Evolutionary conservation across 2,329 filamentous ascomycete species (phyloP), one percentile per base, ranked within the genome.

Genomic region (Aspergillus persii): DNA sequence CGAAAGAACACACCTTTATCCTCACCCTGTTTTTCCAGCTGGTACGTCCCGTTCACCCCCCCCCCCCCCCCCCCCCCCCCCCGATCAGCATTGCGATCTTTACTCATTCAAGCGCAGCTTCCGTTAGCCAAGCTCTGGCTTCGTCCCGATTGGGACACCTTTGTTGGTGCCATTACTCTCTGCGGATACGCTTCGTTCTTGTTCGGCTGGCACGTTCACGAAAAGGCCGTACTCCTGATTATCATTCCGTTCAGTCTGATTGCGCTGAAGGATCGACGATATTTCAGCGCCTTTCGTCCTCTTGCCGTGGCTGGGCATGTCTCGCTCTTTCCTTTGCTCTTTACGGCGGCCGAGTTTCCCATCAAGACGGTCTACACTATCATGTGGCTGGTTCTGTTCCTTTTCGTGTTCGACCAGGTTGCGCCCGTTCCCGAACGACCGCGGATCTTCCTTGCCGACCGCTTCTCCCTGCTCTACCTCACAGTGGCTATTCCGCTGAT

Each of bases 121-220:
- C 89, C 91, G 4, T 83, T 99, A 7, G 73, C 92, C 63, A 96
- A 92, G 75, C 86, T 98, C 44, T 96, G 96, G 78, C 71, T 86
- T 50, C 82, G 84, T 53, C 92, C 92, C 2, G 91, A 86, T 0
- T 96, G 92, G 91, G 90, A 96, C 62, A 89, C 85, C 57, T 98
- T 99, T 72, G 84, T 98, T 47, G 92, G 92, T 3, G 89, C 92
- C 0, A 85, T 96, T 49, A 97, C 94, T 0, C 86, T 98, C 15
- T 98, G 95, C 71, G 95, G 91, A 59, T 99, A 97, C 72, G 90
- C 94, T 0, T 97, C 94, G 0, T 99, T 99, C 78, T 83, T 99
- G 8, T 98, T 98, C 68, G 94, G 95, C 58, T 99, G 94, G 92
- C 95, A 99, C 71, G 95, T 99, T 8, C 95, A 99, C 69, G 95